Evolutionary conservation across 352 stramenopile genomes (phyloP), one percentile per base, ranked within the genome.

Genomic region (Blastocystis sp.): DNA sequence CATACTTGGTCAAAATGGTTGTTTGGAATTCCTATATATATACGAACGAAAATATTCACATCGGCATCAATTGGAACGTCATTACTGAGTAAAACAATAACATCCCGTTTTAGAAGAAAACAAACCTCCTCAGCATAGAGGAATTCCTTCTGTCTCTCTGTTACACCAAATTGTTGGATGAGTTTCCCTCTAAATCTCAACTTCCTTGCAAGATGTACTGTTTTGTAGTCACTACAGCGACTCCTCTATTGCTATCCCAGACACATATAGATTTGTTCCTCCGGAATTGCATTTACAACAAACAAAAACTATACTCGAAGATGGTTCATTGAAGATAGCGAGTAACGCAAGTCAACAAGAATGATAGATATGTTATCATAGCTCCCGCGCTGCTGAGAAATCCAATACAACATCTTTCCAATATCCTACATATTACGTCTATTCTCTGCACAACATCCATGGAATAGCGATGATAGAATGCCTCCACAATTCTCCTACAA

Each of bases 261-360:
- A 13, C 43, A 26, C 43, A n/a, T 26, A 61, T n/a, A 47, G 66
- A 77, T n/a, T 56, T 56, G 20, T 56, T 39, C 6, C 29, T 77
- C 15, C 66, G n/a, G 34, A 37, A 23, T 77, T 77, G n/a, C 18
- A 66, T 66, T 18, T 34, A 45, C 9, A 77, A 56, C 66, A 77
- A 77, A 77, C 66, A 77, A 45, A 45, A 29, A 62, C 13, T 68
- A 68, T 20, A 7, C 39, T 34, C 29, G 29, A 34, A 34, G 29
- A 34, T 59, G 50, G 11, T n/a, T 59, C 50, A 59, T 59, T n/a
- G 50, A 59, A 13, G 50, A 59, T 1, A n/a, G 50, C 50, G 50
- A 84, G 47, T 68, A 84, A n/a, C 26, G 55, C 73, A 84, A 45
- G 47, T 84, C 73, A 11, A 84, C 29, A n/a, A 84, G 47, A 11